Base-by-base conservation (phyloP, 2,329 filamentous ascomycete genomes). In the Colletotrichum liriopes region DNA sequence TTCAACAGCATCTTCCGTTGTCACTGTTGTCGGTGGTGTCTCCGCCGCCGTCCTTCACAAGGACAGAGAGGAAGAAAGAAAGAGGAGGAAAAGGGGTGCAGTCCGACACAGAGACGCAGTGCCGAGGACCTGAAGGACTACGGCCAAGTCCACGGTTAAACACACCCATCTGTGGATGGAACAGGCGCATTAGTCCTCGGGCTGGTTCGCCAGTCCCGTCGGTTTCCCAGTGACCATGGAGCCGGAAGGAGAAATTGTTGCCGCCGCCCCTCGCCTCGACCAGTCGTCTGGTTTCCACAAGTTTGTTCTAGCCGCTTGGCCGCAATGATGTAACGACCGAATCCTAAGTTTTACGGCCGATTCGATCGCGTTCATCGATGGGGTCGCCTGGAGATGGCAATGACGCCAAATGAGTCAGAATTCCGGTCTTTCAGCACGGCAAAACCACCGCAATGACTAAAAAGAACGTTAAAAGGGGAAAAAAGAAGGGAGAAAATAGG, bases 261-360 rank as follows among this genome's bases (percentile, higher is more conserved):
- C 18, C 39, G 14, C 20, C 18, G 52, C 52, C 12, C 23, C 63
- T 29, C 67, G 62, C 47, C 54, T 67, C 29, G 47, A 60, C 45
- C 67, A 45, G 54, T 45, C 39, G 56, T 55, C 26, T 49, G 43
- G 63, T 26, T 23, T 26, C 47, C 39, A 41, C n/a, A 29, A 51
- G 66, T 29, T 52, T 47, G 20, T 29, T 65, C 9, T 26, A 58
- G 51, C 66, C 60, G 41, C 51, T 51, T 69, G 67, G 52, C 52
- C 26, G 37, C 26, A 16, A 65, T 39, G 61, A 37, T 61, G 52
- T 52, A 45, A 37, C 26, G 23, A 26, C 43, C 61, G 35, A 41
- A 16, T 26, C 20, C 20, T 23, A 26, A 32, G 20, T 39, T 37
- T 60, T 61, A 67, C 63, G 23, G 67, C 63, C 67, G 51, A 47